phyloP scores from a whole-genome alignment of 495 filamentous ascomycete species.

The Penicillium subrubescens region DNA sequence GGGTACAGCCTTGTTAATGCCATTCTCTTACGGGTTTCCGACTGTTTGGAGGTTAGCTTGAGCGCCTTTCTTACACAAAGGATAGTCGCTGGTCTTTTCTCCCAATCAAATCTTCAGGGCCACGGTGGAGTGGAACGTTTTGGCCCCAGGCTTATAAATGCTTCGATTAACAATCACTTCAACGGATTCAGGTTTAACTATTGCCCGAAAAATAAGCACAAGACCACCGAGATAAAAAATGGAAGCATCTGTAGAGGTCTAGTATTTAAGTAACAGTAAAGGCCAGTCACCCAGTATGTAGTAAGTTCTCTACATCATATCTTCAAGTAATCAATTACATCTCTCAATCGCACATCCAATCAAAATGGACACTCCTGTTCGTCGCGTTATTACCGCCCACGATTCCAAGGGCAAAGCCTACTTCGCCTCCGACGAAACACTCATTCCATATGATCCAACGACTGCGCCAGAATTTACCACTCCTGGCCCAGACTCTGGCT shows the following conservation, averaged over 20 bases:
- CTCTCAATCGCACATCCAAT: neutral
- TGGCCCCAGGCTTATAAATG: constrained; percentile 12
- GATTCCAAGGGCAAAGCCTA: constrained; percentile 24
- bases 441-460: constrained; percentile 29
- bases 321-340: neutral
- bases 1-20: neutral
- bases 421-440: constrained; percentile 25
- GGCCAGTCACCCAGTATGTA: neutral
- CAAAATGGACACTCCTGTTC: constrained; percentile 27
- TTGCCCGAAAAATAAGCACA: neutral
- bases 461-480: constrained; percentile 24
- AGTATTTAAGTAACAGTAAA: neutral
- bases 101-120: neutral
- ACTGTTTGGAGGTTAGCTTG: neutral
- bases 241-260: neutral
- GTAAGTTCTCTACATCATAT: neutral
- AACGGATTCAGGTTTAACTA: neutral
- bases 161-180: constrained; percentile 13
- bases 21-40: neutral
- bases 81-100: neutral
- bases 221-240: neutral
- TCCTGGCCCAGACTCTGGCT: constrained; percentile 22
- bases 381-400: constrained; percentile 24
- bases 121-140: neutral
- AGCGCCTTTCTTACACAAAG: neutral